These are phyloP conservation scores for Lasiodiplodia gonubiensis DNA, from an alignment of 2,329 filamentous ascomycete species.

Conservation along the genomic window DNA sequence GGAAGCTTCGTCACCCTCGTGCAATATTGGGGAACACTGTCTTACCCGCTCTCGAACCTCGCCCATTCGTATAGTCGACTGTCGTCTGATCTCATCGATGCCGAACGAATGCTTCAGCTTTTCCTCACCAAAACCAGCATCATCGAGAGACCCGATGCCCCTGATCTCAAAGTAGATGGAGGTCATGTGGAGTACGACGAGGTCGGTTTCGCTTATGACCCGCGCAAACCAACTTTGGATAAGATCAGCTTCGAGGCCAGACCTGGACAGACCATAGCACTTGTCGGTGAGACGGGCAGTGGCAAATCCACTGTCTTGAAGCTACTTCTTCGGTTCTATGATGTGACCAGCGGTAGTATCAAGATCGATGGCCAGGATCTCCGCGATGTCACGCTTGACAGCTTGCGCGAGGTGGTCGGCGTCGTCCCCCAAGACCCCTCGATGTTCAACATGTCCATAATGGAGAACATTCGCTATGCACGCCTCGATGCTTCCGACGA, in stretches of 20 bases:
- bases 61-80: constrained; percentile 29
- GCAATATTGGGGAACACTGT: constrained; percentile 64
- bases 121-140: constrained; percentile 30
- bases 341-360: constrained; percentile 61
- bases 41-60: constrained; percentile 53
- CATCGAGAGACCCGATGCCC: constrained; percentile 21
- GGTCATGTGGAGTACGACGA: constrained; percentile 61
- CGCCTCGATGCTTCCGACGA: constrained; percentile 65
- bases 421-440: constrained; percentile 69
- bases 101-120: constrained; percentile 31
- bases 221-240: constrained; percentile 57
- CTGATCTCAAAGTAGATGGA: constrained; percentile 49
- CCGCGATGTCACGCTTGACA: constrained; percentile 62
- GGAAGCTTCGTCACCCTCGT: constrained; percentile 71
- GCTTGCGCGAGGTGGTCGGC: constrained; percentile 64
- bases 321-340: constrained; percentile 66
- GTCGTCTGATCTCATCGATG: constrained; percentile 31
- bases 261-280: constrained; percentile 62
- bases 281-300: constrained; percentile 67
- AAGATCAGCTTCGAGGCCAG: constrained; percentile 56
- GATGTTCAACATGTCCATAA: constrained; percentile 68
- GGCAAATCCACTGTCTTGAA: constrained; percentile 69
- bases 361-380: constrained; percentile 66
- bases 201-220: constrained; percentile 63
- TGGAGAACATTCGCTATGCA: constrained; percentile 70